phyloP scores from a whole-genome alignment of 164 flowering plant genomes.

The Cinnamomum chago region DNA sequence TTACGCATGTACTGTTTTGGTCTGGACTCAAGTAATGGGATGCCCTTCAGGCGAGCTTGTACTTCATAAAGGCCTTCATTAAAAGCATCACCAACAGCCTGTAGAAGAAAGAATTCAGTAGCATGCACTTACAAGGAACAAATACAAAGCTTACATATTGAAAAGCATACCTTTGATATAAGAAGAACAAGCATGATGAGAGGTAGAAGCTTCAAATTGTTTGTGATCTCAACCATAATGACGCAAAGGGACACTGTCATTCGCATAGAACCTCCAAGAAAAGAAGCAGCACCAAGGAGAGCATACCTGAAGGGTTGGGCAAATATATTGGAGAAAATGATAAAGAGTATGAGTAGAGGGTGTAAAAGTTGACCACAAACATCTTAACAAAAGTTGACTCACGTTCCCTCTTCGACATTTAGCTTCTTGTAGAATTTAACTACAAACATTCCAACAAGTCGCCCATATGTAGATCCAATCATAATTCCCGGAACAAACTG shows the following conservation, averaged over 20 bases:
- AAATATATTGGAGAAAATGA: background rate
- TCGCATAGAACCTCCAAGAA: slow-evolving; percentile 98
- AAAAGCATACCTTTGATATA: slow-evolving; percentile 74
- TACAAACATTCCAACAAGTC: slow-evolving; percentile 97
- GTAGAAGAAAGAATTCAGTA: slow-evolving; percentile 8
- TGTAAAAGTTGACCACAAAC: background rate
- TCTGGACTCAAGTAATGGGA: slow-evolving; percentile 86
- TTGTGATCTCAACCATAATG: slow-evolving; percentile 97
- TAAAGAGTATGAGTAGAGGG: background rate
- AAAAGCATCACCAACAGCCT: slow-evolving; percentile 99
- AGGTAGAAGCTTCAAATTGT: slow-evolving; percentile 86
- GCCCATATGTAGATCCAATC: slow-evolving; percentile 99
- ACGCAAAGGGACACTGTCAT: slow-evolving; percentile 98
- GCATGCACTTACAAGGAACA: background rate
- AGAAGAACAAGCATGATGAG: slow-evolving; percentile 99
- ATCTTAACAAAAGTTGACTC: slow-evolving; percentile 29
- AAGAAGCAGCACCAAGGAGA: slow-evolving; percentile 95
- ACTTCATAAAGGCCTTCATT: slow-evolving; percentile 95
- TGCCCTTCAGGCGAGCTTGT: slow-evolving; percentile 76
- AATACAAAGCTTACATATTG: background rate
- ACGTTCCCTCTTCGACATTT: slow-evolving; percentile 99
- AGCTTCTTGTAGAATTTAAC: slow-evolving; percentile 84
- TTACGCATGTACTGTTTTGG: slow-evolving; percentile 86
- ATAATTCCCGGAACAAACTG: slow-evolving; percentile 99
- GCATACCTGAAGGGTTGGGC: slow-evolving; percentile 63